Evolutionary conservation across 1,284 basidiomycete genomes (phyloP).

Genomic region (Cryptococcus amylolentus): DNA sequence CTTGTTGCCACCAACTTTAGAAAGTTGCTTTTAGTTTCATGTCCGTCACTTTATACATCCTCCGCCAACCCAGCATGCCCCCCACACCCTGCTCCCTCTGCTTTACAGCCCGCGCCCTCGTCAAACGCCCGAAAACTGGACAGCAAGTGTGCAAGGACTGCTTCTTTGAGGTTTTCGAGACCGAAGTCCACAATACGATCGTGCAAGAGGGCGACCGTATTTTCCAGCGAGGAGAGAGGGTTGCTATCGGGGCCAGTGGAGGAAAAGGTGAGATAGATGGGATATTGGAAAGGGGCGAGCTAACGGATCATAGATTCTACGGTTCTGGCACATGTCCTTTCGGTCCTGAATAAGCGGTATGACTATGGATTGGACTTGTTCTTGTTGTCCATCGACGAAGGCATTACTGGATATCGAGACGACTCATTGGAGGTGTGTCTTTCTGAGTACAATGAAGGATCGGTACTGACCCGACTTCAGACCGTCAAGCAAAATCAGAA

Average conservation of each 20-base stretch:
- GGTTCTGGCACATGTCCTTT: constrained; percentile 95
- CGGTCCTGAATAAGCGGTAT: constrained; percentile 88
- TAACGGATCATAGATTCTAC: constrained; percentile 72
- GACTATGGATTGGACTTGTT: constrained; percentile 88
- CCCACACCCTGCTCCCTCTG: constrained; percentile 58
- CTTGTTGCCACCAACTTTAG: too few species aligned
- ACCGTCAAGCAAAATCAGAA: constrained; percentile 96
- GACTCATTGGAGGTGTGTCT: constrained; percentile 82
- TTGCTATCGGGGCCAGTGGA: constrained; percentile 96
- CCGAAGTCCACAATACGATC: constrained; percentile 96
- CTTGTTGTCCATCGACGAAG: constrained; percentile 95
- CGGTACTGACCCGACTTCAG: constrained; percentile 50
- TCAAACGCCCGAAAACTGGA: constrained; percentile 94
- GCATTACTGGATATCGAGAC: constrained; percentile 96
- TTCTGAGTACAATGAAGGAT: neutral
- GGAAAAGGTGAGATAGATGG: constrained; percentile 73
- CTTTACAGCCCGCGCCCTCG: constrained; percentile 70
- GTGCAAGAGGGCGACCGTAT: constrained; percentile 59
- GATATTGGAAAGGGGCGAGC: neutral
- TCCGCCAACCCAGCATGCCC: constrained; percentile 28
- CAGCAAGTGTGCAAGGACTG: constrained; percentile 94
- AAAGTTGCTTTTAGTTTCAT: too few species aligned
- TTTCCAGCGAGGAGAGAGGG: constrained; percentile 86
- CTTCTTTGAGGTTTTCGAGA: constrained; percentile 97
- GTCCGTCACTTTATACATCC: too few species aligned